Evolutionary conservation across 805 yeast species (phyloP), one percentile per base, ranked within the genome.

Genomic region (Cyberlindnera petersonii): DNA sequence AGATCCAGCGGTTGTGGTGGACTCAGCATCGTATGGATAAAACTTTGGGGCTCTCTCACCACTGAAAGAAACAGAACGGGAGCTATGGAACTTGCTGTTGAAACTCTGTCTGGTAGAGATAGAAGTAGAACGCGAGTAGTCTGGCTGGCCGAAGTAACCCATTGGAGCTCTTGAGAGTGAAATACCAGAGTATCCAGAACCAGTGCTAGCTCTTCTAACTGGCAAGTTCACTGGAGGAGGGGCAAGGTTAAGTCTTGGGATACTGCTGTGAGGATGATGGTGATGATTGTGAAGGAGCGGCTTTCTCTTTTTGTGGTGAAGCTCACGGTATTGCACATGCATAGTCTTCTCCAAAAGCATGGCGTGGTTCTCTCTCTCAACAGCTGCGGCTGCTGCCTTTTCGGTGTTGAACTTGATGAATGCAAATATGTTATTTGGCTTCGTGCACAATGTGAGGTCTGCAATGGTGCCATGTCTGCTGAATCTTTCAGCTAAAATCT

Each of bases 351-450:
- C 77, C 52, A 76, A 64, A 55, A 87, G 77, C 58, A 80, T 73
- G 3, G 94, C 71, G 61, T 86, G 95, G 56, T 88, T 86, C 55
- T 85, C 93, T 45, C 79, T 71, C 59, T 86, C 94, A 38, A 87
- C 86, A 2, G 96, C 95, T 33, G 85, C 71, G 5, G 93, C 94
- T 7, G 95, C 95, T 17, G 93, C 76, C 17, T 72, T 71, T 50
- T 82, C 88, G 9, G 71, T 66, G 24, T 66, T 68, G 53, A 66
- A 87, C 42, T 75, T 75, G 44, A 87, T 74, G 53, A 87, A 86
- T 1, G 94, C 95, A 68, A 84, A 86, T 35, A 66, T 67, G 35
- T 67, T 63, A 4, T 65, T 63, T 28, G 66, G 75, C 49, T 74
- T 75, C 27, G 71, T 59, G 26, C 83, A 72, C 30, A 82, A 67